Evolutionary conservation across 2,329 filamentous ascomycete genomes (phyloP).

Genomic region (Rhynchosporium graminicola): DNA sequence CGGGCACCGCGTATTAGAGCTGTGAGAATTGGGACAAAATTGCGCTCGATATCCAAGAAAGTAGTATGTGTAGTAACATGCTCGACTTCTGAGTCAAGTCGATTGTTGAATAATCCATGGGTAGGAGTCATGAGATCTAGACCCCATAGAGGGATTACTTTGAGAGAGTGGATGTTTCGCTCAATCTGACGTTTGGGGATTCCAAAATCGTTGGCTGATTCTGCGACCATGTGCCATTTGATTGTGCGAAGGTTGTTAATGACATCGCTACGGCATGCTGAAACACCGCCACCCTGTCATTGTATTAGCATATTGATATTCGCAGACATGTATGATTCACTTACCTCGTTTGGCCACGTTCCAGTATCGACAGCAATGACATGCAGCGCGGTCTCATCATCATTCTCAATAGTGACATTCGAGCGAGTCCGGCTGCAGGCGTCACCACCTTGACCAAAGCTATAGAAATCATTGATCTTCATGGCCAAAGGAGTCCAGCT

Average conservation of each 20-base stretch:
- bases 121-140: slow-evolving; percentile 51
- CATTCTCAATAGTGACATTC: slow-evolving; percentile 35
- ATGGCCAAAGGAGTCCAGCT: slow-evolving; percentile 39
- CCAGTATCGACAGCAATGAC: slow-evolving; percentile 43
- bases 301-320: background rate
- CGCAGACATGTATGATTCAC: background rate
- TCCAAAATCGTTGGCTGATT: slow-evolving; percentile 52
- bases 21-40: slow-evolving; percentile 54
- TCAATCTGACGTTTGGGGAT: slow-evolving; percentile 52
- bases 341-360: slow-evolving; percentile 37
- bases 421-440: slow-evolving; percentile 42
- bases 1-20: slow-evolving; percentile 52
- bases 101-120: slow-evolving; percentile 51
- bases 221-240: slow-evolving; percentile 52
- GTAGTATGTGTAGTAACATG: slow-evolving; percentile 19
- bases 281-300: slow-evolving; percentile 46
- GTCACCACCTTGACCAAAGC: slow-evolving; percentile 42
- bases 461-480: slow-evolving; percentile 41
- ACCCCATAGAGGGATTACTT: slow-evolving; percentile 52
- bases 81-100: slow-evolving; percentile 51
- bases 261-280: slow-evolving; percentile 51
- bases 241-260: slow-evolving; percentile 50
- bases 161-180: slow-evolving; percentile 50
- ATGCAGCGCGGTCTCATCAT: slow-evolving; percentile 44
- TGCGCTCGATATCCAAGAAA: slow-evolving; percentile 48